Evolutionary conservation across 2,329 filamentous ascomycete species (phyloP), one percentile per base, ranked within the genome.

Genomic region (Westerdykella ornata): DNA sequence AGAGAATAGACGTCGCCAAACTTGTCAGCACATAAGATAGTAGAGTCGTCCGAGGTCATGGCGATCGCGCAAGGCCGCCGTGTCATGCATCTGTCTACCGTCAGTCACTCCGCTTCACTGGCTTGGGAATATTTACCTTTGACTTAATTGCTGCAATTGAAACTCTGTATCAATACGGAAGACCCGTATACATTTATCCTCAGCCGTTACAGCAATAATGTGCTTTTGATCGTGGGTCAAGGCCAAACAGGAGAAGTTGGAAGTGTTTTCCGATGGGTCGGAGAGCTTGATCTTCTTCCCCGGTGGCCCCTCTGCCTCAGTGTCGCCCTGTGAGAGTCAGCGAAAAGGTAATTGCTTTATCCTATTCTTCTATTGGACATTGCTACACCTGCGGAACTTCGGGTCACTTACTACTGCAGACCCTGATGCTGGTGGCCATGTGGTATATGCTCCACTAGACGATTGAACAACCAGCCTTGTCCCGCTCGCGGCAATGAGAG

Each of bases 1-100:
- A 98, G 68, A 9, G 85, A 78, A 68, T 95, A 97, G 46, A 96
- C 90, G 63, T 98, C 92, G 51, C 92, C 92, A 59, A 97, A 97
- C 66, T 98, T 98, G 72, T 98, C 92, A 39, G 81, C 90, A 47
- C 80, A 81, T 43, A 97, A 68, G 48, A 98, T 86, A 7, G 81
- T 85, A 33, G 75, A 73, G 47, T 79, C 75, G 59, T 89, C 82
- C 30, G 78, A 71, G 6, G 84, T 80, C 39, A 96, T 68, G 38
- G 76, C 70, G 43, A 97, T 72, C 28, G 85, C 81, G 60, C 83
- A 90, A 11, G 89, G 88, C 28, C 88, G 81, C 70, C 96, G 97
- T 30, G 88, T 87, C 85, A 97, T 94, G 44, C 69, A 70, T 65
- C 88, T 90, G 41, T 5, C n/a, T 9, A 17, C 11, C 13, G 43